Evolutionary conservation across 2,329 filamentous ascomycete species (phyloP).

Genomic region (Colletotrichum sp.): DNA sequence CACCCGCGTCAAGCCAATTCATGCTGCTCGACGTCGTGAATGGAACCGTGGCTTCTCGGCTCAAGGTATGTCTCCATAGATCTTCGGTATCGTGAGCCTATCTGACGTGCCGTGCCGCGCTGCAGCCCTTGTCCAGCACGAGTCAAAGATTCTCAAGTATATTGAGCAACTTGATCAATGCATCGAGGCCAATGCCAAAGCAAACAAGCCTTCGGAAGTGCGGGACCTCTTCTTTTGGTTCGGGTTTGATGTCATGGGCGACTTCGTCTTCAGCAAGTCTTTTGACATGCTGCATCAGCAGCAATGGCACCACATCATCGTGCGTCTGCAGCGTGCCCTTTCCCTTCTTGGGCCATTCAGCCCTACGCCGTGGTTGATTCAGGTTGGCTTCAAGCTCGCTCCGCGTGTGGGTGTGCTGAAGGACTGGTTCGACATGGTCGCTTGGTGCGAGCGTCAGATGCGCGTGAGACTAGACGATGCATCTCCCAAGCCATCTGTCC

Average conservation of each 20-base stretch:
- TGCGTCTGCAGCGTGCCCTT: conserved; percentile 27
- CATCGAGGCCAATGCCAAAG: conserved; percentile 22
- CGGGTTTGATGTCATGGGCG: conserved; percentile 38
- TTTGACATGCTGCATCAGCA: conserved; percentile 36
- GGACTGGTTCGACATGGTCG: conserved; percentile 27
- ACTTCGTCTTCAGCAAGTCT: conserved; percentile 37
- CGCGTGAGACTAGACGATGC: conserved; percentile 4
- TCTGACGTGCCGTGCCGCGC: conserved; percentile 2
- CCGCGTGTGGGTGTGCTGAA: conserved; percentile 20
- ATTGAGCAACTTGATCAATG: conserved; percentile 21
- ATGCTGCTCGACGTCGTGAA: conserved; percentile 24
- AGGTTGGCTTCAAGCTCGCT: conserved; percentile 25
- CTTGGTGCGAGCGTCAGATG: conserved; percentile 26
- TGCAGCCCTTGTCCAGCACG: conserved; percentile 22
- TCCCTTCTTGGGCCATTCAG: conserved; percentile 32
- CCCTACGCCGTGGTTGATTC: conserved; percentile 30
- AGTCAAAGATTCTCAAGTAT: conserved; percentile 21
- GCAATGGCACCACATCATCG: conserved; percentile 31
- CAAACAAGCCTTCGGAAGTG: conserved; percentile 15
- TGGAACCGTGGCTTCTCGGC: conserved; percentile 26
- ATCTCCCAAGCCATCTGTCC: conserved; percentile 4
- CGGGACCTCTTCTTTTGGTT: conserved; percentile 31
- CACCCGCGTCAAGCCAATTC: conserved; percentile 24
- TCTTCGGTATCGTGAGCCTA: neutral
- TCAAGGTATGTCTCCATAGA: conserved; percentile 19